Percentiles rank a stretch among this genome's conserved stretches.
phyloP scores from a whole-genome alignment of 192 early-diverging fungal species.

The Backusella australiensis region DNA sequence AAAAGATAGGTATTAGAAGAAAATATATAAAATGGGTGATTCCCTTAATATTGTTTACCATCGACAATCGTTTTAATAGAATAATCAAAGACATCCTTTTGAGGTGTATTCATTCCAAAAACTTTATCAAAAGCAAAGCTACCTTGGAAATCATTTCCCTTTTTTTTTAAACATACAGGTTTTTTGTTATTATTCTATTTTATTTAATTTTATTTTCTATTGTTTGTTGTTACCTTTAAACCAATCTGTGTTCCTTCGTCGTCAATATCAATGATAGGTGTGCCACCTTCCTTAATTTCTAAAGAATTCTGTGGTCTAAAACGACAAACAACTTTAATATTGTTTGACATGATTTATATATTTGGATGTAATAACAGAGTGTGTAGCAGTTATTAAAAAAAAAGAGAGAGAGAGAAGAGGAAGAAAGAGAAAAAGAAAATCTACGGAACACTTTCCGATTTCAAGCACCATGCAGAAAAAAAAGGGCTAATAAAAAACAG shows the following conservation, averaged over 20 bases:
- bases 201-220: not conserved
- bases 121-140: conserved; percentile 90
- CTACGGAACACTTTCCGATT: not conserved
- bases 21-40: not conserved
- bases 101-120: conserved; percentile 82
- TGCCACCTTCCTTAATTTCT: conserved; percentile 90
- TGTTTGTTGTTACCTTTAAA: conserved; percentile 23
- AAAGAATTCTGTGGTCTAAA: conserved; percentile 94
- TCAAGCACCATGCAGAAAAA: not conserved
- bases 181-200: not conserved
- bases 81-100: conserved; percentile 88
- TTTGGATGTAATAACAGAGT: not conserved
- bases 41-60: conserved; percentile 52
- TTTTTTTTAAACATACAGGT: not conserved
- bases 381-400: not conserved
- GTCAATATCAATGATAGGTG: conserved; percentile 78
- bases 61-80: conserved; percentile 90
- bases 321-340: conserved; percentile 96
- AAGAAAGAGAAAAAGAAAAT: not conserved
- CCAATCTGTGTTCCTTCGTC: conserved; percentile 65
- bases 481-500: not conserved
- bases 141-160: conserved; percentile 63
- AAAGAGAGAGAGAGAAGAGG: not conserved
- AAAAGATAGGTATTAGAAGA: not conserved
- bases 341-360: conserved; percentile 46